Evolutionary conservation across 2,329 filamentous ascomycete genomes (phyloP).

Genomic region (Proliferodiscus dingleyae): DNA sequence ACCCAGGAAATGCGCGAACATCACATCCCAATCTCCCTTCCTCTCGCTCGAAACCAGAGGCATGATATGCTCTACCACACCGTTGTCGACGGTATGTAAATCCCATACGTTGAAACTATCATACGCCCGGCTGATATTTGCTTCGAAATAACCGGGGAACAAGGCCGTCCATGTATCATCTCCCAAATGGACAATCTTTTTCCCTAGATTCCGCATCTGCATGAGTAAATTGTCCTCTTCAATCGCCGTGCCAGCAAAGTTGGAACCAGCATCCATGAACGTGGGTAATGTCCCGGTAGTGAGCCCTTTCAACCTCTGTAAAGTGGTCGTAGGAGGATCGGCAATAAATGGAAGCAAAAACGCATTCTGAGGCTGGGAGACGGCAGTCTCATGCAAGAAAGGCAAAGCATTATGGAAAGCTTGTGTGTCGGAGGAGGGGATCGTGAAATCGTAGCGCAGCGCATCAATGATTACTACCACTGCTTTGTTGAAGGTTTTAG

Average conservation of each 20-base stretch:
- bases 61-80: conserved; percentile 85
- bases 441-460: conserved; percentile 91
- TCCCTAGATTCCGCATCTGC: conserved; percentile 58
- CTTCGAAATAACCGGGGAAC: conserved; percentile 90
- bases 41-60: conserved; percentile 67
- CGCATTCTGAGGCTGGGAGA: conserved; percentile 70
- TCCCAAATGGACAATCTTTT: conserved; percentile 87
- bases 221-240: conserved; percentile 80
- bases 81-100: conserved; percentile 92
- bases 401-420: conserved; percentile 86
- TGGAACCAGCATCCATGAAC: conserved; percentile 89
- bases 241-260: conserved; percentile 91
- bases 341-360: conserved; percentile 94
- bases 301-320: conserved; percentile 87
- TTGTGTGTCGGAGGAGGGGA: conserved; percentile 56
- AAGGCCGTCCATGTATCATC: conserved; percentile 96
- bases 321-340: conserved; percentile 88
- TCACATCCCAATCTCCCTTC: conserved; percentile 78
- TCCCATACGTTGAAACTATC: conserved; percentile 99
- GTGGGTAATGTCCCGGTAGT: conserved; percentile 94
- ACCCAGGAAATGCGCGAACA: conserved; percentile 89
- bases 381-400: conserved; percentile 77
- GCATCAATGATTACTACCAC: conserved; percentile 90
- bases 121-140: conserved; percentile 79
- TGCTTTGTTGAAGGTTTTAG: conserved; percentile 86